Evolutionary conservation across 2,329 filamentous ascomycete species (phyloP), one percentile per base, ranked within the genome.

Genomic region (Ceratocystis eucalypticola): DNA sequence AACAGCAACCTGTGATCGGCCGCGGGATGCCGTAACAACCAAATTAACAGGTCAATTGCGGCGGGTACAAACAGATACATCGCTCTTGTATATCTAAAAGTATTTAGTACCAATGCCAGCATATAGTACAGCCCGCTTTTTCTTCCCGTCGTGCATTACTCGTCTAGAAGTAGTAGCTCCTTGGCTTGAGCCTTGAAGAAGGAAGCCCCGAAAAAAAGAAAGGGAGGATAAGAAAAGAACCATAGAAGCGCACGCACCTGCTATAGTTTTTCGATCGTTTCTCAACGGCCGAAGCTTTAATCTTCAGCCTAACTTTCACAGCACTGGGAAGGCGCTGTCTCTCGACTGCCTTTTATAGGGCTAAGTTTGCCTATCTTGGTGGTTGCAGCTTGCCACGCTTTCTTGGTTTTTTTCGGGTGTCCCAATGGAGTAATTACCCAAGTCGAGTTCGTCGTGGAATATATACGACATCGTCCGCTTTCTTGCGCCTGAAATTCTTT

Each of bases 1-100:
- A 59, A 59, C 53, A 59, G 30, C 53, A 59, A 59, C 15, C 53
- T 59, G 53, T 59, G 28, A 59, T 59, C 53, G 53, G 53, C 53
- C 17, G 53, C 33, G 15, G 25, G 53, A 59, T 33, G 15, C 28
- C 25, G 53, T 33, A 59, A 59, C 33, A 37, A 17, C 28, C 17
- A 59, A 59, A 10, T 25, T 53, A 5, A 25, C 22, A 53, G 25
- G 48, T 53, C 48, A 53, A 22, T 20, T 53, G 25, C 20, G 20
- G 12, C 48, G 48, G 20, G 25, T 53, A 53, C 45, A 10, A n/a
- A 48, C 45, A 48, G 15, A 48, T 48, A 48, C n/a, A 48, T 12
- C 5, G n/a, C 5, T 2, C 45, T n/a, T 48, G n/a, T 48, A 48
- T 48, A 48, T 20, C 15, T 48, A 2, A 1, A 41, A 41, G 37